A percentile compares a stretch with the other conserved stretches of the same genome.
These are phyloP conservation scores for Tolypocladium nubicola DNA, from an alignment of 2,329 filamentous ascomycete genomes.

Conservation along the genomic window DNA sequence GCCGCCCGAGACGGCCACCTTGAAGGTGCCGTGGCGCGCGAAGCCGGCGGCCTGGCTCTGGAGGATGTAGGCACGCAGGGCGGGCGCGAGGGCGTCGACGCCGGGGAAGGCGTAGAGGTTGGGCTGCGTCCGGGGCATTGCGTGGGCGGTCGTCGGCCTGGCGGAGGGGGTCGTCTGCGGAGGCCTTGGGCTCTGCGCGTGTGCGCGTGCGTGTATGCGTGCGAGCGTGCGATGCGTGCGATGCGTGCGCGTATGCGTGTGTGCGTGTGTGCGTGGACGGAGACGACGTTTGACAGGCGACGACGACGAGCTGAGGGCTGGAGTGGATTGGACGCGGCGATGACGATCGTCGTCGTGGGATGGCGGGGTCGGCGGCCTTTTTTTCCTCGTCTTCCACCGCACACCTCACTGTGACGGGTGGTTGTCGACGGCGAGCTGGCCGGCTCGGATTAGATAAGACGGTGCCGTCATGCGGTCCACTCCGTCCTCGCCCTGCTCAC, in stretches of 20 bases:
- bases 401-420: background rate
- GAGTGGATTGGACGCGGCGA: background rate
- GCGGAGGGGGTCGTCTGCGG: background rate
- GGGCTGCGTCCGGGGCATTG: conserved; percentile 46
- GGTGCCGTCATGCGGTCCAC: background rate
- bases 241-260: too few relatives aligned
- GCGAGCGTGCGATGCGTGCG: too few relatives aligned
- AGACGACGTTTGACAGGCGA: background rate
- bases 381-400: background rate
- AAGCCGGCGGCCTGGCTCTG: conserved; percentile 72
- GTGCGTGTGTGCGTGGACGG: background rate
- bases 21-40: conserved; percentile 73
- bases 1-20: conserved; percentile 86
- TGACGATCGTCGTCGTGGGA: background rate
- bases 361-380: background rate
- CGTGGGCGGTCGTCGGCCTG: too few relatives aligned
- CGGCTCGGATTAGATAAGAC: background rate
- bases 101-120: conserved; percentile 74
- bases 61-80: conserved; percentile 74
- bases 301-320: background rate
- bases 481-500: too few relatives aligned
- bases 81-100: conserved; percentile 58
- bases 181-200: too few relatives aligned
- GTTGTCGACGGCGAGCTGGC: background rate
- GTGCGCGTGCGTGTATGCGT: background rate